Percentiles rank a stretch among this genome's conserved stretches.
phyloP scores from a whole-genome alignment of 2,329 filamentous ascomycete genomes.

The Cyphellophora europaea region DNA sequence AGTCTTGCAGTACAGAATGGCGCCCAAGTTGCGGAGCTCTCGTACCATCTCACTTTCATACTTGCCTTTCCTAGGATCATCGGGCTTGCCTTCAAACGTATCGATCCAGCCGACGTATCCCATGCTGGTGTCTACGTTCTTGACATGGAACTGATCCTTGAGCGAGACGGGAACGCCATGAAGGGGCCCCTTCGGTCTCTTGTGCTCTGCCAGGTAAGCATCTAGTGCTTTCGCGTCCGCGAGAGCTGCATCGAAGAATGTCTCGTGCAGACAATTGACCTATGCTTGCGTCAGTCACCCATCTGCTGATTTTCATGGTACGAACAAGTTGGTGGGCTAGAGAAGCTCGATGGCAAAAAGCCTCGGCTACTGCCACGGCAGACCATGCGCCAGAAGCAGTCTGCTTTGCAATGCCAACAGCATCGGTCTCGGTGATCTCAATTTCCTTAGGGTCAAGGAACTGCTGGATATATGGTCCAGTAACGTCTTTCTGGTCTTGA shows the following conservation, averaged over 20 bases:
- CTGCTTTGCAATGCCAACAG: constrained; percentile 45
- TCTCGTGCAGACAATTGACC: constrained; percentile 45
- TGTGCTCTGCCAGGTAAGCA: constrained; percentile 31
- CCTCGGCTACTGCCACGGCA: constrained; percentile 45
- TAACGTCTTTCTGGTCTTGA: constrained; percentile 47
- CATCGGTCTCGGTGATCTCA: constrained; percentile 52
- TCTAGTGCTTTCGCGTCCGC: constrained; percentile 40
- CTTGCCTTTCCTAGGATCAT: constrained; percentile 38
- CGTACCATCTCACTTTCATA: constrained; percentile 51
- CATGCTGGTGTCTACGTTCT: constrained; percentile 48
- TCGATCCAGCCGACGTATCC: constrained; percentile 60
- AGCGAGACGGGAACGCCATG: constrained; percentile 53
- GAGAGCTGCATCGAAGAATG: constrained; percentile 45
- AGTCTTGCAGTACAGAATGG: constrained; percentile 47
- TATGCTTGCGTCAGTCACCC: constrained; percentile 22
- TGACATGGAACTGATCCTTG: constrained; percentile 40
- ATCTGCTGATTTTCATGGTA: no score
- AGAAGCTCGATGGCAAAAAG: constrained; percentile 48
- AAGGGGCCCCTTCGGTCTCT: constrained; percentile 45
- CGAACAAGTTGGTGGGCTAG: constrained; percentile 51
- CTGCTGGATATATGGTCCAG: constrained; percentile 46
- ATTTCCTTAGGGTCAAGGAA: constrained; percentile 46
- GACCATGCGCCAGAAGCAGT: constrained; percentile 47
- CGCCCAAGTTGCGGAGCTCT: constrained; percentile 44
- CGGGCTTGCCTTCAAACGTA: constrained; percentile 46